Conservation (phyloP, 108 stramenopile genomes). For the Seminavis robusta region DNA sequence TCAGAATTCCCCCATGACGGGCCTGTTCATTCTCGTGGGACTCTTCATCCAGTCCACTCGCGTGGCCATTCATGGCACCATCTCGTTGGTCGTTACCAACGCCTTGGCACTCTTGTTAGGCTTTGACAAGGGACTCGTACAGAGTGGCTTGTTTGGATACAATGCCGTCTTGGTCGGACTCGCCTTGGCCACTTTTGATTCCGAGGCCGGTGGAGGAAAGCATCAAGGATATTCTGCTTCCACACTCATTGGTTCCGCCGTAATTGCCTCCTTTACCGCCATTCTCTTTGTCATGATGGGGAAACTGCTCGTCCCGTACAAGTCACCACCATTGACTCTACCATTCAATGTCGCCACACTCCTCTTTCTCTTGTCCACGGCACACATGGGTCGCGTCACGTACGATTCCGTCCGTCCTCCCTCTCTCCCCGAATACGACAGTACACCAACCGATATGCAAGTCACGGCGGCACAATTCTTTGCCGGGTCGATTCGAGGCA, state of each 20-base stretch:
- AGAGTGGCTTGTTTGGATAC: conserved; percentile 37
- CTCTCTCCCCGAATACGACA: background rate
- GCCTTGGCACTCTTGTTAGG: conserved; percentile 21
- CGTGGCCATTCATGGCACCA: conserved; percentile 31
- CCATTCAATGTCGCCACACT: conserved; percentile 33
- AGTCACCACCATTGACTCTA: conserved; percentile 38
- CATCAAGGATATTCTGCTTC: conserved; percentile 7
- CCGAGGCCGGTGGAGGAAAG: too few relatives aligned
- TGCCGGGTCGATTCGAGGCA: conserved; percentile 27
- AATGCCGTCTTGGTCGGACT: conserved; percentile 33
- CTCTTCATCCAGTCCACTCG: conserved; percentile 31
- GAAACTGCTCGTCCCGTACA: conserved; percentile 23
- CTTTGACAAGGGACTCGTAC: conserved; percentile 23
- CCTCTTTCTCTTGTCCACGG: conserved; percentile 16
- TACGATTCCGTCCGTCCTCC: background rate
- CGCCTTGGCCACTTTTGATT: conserved; percentile 35
- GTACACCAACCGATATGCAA: background rate
- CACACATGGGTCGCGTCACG: conserved; percentile 6
- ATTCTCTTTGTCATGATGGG: conserved; percentile 13
- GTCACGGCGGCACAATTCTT: conserved; percentile 26
- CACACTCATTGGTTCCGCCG: conserved; percentile 4
- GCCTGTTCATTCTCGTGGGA: conserved; percentile 24
- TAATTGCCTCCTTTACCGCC: conserved; percentile 14
- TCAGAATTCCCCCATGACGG: conserved; percentile 34
- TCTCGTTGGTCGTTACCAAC: conserved; percentile 25